A percentile compares a stretch with the other conserved stretches of the same genome.
phyloP scores from a whole-genome alignment of 306 rosid species.

The Hippophae tibetana region DNA sequence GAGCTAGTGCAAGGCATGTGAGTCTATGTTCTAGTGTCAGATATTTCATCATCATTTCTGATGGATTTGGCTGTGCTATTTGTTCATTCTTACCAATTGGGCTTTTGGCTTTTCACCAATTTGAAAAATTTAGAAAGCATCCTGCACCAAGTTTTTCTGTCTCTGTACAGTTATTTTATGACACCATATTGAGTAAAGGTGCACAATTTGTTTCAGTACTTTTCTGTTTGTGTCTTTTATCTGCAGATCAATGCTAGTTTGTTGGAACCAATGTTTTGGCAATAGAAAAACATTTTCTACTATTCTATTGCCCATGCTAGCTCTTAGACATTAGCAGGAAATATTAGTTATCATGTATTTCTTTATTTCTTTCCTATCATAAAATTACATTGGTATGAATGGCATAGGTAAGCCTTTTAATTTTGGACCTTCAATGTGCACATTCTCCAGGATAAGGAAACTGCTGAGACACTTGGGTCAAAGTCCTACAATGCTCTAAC shows the following conservation, averaged over 20 bases:
- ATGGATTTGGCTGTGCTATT: not conserved
- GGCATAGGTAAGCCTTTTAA: not conserved
- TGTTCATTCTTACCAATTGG: not conserved
- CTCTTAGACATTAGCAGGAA: not conserved
- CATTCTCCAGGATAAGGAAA: slow-evolving; percentile 53
- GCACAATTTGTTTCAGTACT: no score
- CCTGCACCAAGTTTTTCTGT: no score
- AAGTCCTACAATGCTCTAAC: slow-evolving; percentile 83
- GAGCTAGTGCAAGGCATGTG: not conserved
- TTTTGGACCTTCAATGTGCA: slow-evolving; percentile 9
- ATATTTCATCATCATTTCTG: not conserved
- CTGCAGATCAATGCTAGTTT: not conserved
- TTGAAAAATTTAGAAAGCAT: no score
- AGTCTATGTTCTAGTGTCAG: not conserved
- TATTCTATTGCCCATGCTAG: no score
- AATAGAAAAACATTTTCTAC: no score
- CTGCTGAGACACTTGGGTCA: slow-evolving; percentile 69
- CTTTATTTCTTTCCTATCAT: not conserved
- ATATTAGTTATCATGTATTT: not conserved
- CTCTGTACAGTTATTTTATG: no score
- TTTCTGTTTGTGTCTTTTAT: not conserved
- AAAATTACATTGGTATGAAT: not conserved
- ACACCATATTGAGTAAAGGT: no score
- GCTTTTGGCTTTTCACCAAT: not conserved
- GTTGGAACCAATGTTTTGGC: not conserved